These are phyloP conservation scores for Dryas alaskensis DNA, from an alignment of 306 rosid genomes.

Conservation along the genomic window DNA sequence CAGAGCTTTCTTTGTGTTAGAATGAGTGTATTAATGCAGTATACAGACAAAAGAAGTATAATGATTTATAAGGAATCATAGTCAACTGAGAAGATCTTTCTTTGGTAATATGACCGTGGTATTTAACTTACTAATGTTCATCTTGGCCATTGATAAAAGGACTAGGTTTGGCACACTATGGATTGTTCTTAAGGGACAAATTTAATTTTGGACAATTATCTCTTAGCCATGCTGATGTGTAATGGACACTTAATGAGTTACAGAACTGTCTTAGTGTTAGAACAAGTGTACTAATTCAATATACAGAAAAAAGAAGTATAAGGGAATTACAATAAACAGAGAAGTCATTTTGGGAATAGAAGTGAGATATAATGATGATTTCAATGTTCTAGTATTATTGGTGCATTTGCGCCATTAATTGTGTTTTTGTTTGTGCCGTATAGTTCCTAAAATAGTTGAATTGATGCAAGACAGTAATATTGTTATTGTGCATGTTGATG, in stretches of 20 bases:
- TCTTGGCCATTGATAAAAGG: too few species aligned
- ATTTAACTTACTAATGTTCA: too few species aligned
- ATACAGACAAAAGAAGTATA: background rate
- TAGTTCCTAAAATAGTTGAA: background rate
- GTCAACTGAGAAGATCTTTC: background rate
- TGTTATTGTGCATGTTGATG: slow-evolving; percentile 12
- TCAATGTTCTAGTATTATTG: background rate
- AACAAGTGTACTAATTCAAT: background rate
- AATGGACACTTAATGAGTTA: background rate
- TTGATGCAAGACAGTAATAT: slow-evolving; percentile 17
- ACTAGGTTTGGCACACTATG: background rate
- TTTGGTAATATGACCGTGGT: too few species aligned
- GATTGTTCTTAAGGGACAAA: background rate
- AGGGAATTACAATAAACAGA: background rate
- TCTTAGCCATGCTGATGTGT: background rate
- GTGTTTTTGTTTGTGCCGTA: background rate
- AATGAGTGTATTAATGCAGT: background rate
- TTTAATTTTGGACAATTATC: background rate
- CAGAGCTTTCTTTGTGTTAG: background rate
- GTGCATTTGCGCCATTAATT: background rate
- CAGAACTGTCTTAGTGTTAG: background rate
- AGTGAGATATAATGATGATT: background rate
- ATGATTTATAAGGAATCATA: background rate
- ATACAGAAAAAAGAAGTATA: background rate
- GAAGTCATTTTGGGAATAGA: slow-evolving; percentile 1